Percentiles rank a stretch among this genome's conserved stretches.
Conservation (phyloP, 805 yeast genomes). For the Metschnikowia lunata region DNA sequence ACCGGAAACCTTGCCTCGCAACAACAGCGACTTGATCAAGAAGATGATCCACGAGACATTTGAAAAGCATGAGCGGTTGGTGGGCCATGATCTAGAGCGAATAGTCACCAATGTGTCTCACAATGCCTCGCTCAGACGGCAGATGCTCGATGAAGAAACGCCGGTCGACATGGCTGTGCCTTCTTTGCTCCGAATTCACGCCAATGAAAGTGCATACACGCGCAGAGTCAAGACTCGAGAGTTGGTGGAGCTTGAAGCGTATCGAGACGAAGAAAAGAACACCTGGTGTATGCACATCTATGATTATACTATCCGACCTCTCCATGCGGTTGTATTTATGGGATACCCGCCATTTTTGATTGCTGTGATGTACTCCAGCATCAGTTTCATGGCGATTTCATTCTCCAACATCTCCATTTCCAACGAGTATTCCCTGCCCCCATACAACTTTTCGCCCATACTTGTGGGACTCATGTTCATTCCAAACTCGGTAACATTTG, state of each 20-base stretch:
- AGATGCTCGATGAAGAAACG: conserved; percentile 22
- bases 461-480: conserved; percentile 73
- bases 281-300: conserved; percentile 23
- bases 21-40: conserved; percentile 47
- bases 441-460: conserved; percentile 65
- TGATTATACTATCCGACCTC: conserved; percentile 52
- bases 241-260: conserved; percentile 10
- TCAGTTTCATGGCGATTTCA: conserved; percentile 68
- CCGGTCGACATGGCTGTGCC: conserved; percentile 40
- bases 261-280: background rate
- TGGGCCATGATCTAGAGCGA: conserved; percentile 25
- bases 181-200: conserved; percentile 32
- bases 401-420: conserved; percentile 73
- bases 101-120: conserved; percentile 31
- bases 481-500: conserved; percentile 77
- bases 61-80: conserved; percentile 6
- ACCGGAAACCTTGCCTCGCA: conserved; percentile 76
- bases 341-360: conserved; percentile 70
- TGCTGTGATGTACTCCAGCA: conserved; percentile 61
- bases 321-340: conserved; percentile 56
- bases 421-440: conserved; percentile 53
- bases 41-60: conserved; percentile 4
- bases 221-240: conserved; percentile 24
- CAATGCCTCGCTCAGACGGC: conserved; percentile 11
- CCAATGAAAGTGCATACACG: conserved; percentile 31